These are phyloP conservation scores for Backusella sp. DNA, from an alignment of 192 early-diverging fungal species.

Conservation along the genomic window DNA sequence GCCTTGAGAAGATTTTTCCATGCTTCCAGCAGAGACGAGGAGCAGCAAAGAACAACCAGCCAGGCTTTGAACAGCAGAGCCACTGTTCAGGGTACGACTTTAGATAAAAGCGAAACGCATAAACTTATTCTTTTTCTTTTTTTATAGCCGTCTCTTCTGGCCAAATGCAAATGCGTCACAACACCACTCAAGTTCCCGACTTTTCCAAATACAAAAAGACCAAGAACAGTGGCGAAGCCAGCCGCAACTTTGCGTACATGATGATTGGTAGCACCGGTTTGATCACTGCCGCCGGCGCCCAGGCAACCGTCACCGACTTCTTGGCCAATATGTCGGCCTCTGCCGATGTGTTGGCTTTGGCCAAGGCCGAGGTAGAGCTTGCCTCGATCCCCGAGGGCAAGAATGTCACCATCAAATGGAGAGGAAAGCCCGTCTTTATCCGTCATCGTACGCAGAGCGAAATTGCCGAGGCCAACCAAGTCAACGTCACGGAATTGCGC, in stretches of 20 bases:
- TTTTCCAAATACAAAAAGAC: slow-evolving; percentile 75
- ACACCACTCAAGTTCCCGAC: slow-evolving; percentile 64
- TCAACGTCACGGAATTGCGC: slow-evolving; percentile 77
- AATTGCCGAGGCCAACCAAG: slow-evolving; percentile 88
- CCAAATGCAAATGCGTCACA: slow-evolving; percentile 41
- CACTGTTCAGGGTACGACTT: slow-evolving; percentile 42
- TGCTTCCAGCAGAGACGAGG: slow-evolving; percentile 36
- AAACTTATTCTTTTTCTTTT: neutral
- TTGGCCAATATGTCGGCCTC: slow-evolving; percentile 90
- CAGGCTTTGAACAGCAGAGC: slow-evolving; percentile 36
- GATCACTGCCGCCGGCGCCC: slow-evolving; percentile 80
- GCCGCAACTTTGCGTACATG: slow-evolving; percentile 86
- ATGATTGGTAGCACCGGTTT: slow-evolving; percentile 90
- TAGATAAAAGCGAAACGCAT: neutral
- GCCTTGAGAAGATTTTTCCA: slow-evolving; percentile 44
- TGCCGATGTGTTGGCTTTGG: slow-evolving; percentile 97
- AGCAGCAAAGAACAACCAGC: slow-evolving; percentile 36
- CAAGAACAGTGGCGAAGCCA: slow-evolving; percentile 57
- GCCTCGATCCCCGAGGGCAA: slow-evolving; percentile 92
- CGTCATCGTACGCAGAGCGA: slow-evolving; percentile 94
- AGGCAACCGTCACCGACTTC: slow-evolving; percentile 85
- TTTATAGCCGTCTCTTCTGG: slow-evolving; percentile 10
- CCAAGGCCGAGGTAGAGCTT: slow-evolving; percentile 96
- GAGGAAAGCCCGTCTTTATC: slow-evolving; percentile 98
- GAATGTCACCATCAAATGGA: slow-evolving; percentile 98